Base-by-base conservation (phyloP, 1,139 yeast genomes). In the Suhomyces bribrorum region DNA sequence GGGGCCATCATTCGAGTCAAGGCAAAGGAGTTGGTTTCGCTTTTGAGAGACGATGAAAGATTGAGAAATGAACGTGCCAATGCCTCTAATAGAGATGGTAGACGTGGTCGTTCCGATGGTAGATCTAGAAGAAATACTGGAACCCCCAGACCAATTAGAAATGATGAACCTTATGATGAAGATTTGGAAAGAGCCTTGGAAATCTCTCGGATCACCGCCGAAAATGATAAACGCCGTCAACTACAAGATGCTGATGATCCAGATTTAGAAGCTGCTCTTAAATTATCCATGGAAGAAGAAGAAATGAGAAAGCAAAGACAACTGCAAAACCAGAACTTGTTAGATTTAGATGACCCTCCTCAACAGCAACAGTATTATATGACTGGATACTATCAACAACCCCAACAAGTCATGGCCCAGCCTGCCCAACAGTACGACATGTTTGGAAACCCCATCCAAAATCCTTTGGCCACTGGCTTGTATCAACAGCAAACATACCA, bases 1-100 rank as follows among this genome's bases (percentile, higher is more conserved):
- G 98, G 99, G 14, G 86, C 88, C 7, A 79, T 88, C 40, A 79
- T 92, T 47, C 76, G 99, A 46, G 89, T 87, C 32, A 88, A 90
- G 64, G 97, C 98, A 9, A 87, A 86, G 60, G 97, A 88, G 53
- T 72, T 92, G 62, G 90, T 95, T 0, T 66, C 84, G 14, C 66
- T 92, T 44, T 67, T 92, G 54, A 73, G 77, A 52, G 96, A 92
- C 57, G 95, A 87, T 48, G 97, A 89, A 53, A 74, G 96, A 52
- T 75, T 92, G 51, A 71, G 77, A 35, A 79, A 77, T 44, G 97
- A 87, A 61, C 75, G 98, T 48, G 71, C 63, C 56, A 82, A 73
- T 32, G 62, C 61, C 5, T 37, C 43, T 9, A 36, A 35, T 14
- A 34, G 45, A n/a, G 55, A 54, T 18, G 52, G 41, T 20, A 43